Percentiles rank a stretch among this genome's conserved stretches.
These are phyloP conservation scores for Aspergillus latus DNA, from an alignment of 2,329 filamentous ascomycete genomes.

Conservation along the genomic window DNA sequence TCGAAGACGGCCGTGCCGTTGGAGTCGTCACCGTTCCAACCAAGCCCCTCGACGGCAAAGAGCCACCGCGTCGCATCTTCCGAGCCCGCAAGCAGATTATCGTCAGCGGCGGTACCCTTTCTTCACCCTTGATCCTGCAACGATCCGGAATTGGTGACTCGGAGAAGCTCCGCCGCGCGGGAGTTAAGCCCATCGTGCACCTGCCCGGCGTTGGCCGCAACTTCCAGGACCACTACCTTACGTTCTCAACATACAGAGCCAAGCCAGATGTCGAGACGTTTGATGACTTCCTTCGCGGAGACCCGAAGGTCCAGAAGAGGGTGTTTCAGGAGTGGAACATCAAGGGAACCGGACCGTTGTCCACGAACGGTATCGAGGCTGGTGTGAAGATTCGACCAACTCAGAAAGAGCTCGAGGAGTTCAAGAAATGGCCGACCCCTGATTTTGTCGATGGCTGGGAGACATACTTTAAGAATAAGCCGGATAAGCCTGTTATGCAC, in stretches of 20 bases:
- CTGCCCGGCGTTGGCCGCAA: constrained; percentile 73
- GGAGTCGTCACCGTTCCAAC: constrained; percentile 69
- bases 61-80: constrained; percentile 58
- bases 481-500: constrained; percentile 84
- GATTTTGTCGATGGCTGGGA: constrained; percentile 72
- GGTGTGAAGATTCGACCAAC: constrained; percentile 76
- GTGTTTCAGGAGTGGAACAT: constrained; percentile 76
- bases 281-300: constrained; percentile 75
- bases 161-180: constrained; percentile 66
- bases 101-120: constrained; percentile 69
- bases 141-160: constrained; percentile 72
- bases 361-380: constrained; percentile 77
- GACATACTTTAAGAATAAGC: constrained; percentile 79
- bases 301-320: constrained; percentile 68
- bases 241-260: constrained; percentile 68
- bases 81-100: constrained; percentile 72
- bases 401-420: constrained; percentile 64
- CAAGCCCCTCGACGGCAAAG: constrained; percentile 63
- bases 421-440: constrained; percentile 71
- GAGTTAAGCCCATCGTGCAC: constrained; percentile 68
- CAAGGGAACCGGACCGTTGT: constrained; percentile 74
- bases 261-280: constrained; percentile 76
- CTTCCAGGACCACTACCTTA: constrained; percentile 75
- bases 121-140: constrained; percentile 73
- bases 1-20: constrained; percentile 70